Evolutionary conservation across 2,329 filamentous ascomycete genomes (phyloP).

Genomic region (Diplocarpon mali): DNA sequence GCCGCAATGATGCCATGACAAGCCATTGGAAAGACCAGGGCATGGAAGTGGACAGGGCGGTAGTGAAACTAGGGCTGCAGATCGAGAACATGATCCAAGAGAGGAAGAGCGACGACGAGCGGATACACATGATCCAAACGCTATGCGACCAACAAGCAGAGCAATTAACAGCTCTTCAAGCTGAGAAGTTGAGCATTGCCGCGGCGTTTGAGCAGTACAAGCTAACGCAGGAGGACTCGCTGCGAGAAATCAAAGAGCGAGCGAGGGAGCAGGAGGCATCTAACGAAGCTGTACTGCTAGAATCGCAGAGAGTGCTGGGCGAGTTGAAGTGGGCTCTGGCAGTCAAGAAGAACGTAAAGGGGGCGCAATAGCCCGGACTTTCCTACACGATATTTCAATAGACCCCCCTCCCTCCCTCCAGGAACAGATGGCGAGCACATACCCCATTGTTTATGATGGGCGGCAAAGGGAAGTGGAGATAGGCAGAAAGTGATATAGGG

Average conservation of each 20-base stretch:
- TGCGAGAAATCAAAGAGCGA: conserved; percentile 47
- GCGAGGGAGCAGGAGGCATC: conserved; percentile 48
- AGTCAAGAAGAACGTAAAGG: conserved; percentile 50
- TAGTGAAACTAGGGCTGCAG: conserved; percentile 39
- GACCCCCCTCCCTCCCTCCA: background rate
- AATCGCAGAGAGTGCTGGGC: conserved; percentile 48
- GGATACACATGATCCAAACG: conserved; percentile 52
- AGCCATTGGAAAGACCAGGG: conserved; percentile 58
- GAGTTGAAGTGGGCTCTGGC: conserved; percentile 65
- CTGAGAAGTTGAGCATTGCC: conserved; percentile 51
- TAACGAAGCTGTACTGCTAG: conserved; percentile 46
- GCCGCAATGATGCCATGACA: conserved; percentile 56
- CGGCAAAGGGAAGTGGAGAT: background rate
- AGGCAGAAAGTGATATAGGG: background rate
- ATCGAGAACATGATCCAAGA: conserved; percentile 45
- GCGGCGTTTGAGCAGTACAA: conserved; percentile 55
- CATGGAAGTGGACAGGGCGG: conserved; percentile 18
- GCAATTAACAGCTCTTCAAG: conserved; percentile 49
- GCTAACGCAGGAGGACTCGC: conserved; percentile 46
- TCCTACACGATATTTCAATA: background rate
- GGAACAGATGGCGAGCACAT: background rate
- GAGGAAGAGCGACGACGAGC: conserved; percentile 48
- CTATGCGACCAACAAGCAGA: conserved; percentile 63
- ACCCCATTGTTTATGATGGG: conserved; percentile 1
- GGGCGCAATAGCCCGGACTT: conserved; percentile 34